phyloP scores from a whole-genome alignment of 495 filamentous ascomycete genomes.

The Neurospora sp. region DNA sequence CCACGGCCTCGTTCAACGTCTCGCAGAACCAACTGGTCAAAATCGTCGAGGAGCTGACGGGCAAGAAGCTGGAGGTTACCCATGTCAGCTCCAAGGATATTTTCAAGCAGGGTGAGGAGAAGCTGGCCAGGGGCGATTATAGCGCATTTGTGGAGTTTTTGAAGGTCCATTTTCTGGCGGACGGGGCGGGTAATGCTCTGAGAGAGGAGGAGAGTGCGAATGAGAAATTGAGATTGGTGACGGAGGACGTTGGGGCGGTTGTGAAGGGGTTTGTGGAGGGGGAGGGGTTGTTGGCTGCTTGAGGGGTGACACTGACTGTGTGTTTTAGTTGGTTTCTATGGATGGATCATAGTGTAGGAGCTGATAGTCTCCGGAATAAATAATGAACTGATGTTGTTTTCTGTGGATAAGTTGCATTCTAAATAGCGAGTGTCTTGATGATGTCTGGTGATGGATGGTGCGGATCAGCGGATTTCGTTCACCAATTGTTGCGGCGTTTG shows the following conservation, averaged over 20 bases:
- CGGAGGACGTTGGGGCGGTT: constrained; percentile 14
- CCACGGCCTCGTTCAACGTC: constrained; percentile 38
- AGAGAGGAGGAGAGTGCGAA: constrained; percentile 20
- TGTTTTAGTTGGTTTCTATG: too few species aligned
- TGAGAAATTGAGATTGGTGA: constrained; percentile 9
- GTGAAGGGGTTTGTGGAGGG: constrained; percentile 11
- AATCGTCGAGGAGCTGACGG: constrained; percentile 39
- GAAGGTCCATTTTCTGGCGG: constrained; percentile 22
- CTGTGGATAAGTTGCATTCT: too few species aligned
- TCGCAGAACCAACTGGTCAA: constrained; percentile 46
- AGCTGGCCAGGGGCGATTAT: constrained; percentile 32
- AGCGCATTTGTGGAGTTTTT: constrained; percentile 34
- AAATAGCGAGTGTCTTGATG: too few species aligned
- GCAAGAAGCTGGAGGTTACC: constrained; percentile 29
- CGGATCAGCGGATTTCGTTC: too few species aligned
- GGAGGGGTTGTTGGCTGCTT: neutral
- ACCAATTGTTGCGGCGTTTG: too few species aligned
- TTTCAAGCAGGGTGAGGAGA: constrained; percentile 32
- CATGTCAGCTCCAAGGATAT: constrained; percentile 31
- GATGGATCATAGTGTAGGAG: too few species aligned
- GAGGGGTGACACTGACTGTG: too few species aligned
- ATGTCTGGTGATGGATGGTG: too few species aligned
- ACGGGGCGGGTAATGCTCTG: constrained; percentile 37
- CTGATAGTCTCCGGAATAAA: too few species aligned
- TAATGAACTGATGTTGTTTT: too few species aligned